These are phyloP conservation scores for Takakia lepidozioides DNA, from an alignment of 225 moss, liverwort and hornwort genomes.

Conservation along the genomic window DNA sequence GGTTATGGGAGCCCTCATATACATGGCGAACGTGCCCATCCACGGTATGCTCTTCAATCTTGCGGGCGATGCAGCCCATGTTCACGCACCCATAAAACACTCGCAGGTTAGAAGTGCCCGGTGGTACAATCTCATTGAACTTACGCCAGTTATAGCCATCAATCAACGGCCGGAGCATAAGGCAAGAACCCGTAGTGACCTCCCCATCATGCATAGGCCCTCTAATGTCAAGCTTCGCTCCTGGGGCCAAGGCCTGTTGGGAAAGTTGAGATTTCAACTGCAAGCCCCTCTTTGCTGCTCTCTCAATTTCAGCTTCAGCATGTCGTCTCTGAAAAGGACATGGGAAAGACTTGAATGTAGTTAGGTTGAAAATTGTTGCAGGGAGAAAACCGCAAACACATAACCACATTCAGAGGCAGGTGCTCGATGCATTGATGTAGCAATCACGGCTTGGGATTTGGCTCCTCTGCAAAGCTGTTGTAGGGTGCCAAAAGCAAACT, in stretches of 20 bases:
- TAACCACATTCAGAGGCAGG: no score
- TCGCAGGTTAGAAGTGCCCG: slow-evolving; percentile 8
- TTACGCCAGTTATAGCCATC: slow-evolving; percentile 31
- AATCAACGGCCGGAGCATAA: slow-evolving; percentile 5
- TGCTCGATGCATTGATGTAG: no score
- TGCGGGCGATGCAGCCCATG: slow-evolving; percentile 33
- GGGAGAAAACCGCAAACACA: no score
- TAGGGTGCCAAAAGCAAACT: no score
- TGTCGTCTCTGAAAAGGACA: no score
- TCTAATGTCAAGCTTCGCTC: background rate
- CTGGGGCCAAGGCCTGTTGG: background rate
- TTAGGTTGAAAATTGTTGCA: no score
- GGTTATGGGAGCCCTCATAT: slow-evolving; percentile 29
- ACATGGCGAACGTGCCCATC: slow-evolving; percentile 16
- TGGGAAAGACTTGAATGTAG: background rate
- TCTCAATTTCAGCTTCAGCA: no score
- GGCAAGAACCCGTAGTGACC: slow-evolving; percentile 2
- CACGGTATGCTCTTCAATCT: slow-evolving; percentile 21
- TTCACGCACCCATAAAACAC: slow-evolving; percentile 28
- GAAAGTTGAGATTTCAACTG: no score
- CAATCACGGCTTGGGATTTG: no score
- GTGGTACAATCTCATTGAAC: slow-evolving; percentile 18
- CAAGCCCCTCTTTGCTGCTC: no score
- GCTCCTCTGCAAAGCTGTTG: no score
- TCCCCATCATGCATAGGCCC: slow-evolving; percentile 1